These are phyloP conservation scores for Henckelia pumila DNA, from an alignment of 257 asterid genomes.

Conservation along the genomic window DNA sequence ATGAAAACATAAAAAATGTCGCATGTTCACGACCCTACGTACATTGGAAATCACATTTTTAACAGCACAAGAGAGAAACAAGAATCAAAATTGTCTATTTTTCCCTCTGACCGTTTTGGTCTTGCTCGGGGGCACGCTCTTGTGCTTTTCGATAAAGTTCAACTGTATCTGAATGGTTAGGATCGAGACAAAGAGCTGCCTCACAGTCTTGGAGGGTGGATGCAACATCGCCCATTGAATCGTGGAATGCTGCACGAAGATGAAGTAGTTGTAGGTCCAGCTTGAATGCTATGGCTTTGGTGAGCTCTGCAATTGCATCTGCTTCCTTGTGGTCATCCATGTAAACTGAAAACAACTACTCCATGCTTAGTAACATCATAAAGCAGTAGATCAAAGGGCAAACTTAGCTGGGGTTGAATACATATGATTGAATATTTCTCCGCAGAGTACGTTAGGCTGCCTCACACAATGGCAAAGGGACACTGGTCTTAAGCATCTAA, in stretches of 20 bases:
- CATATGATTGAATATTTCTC: no score
- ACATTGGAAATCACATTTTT: background rate
- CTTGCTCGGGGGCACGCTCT: slow-evolving; percentile 46
- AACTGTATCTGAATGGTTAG: slow-evolving; percentile 59
- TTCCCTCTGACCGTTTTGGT: slow-evolving; percentile 33
- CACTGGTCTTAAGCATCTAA: no score
- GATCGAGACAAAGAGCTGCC: slow-evolving; percentile 90
- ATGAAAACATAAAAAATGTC: background rate
- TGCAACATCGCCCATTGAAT: slow-evolving; percentile 58
- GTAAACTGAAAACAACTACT: slow-evolving; percentile 41
- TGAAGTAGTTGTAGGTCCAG: slow-evolving; percentile 83
- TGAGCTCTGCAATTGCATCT: slow-evolving; percentile 78
- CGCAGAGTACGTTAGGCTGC: no score
- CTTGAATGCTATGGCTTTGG: slow-evolving; percentile 76
- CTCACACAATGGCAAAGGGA: no score
- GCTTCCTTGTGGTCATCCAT: slow-evolving; percentile 94
- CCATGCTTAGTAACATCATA: background rate
- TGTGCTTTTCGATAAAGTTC: slow-evolving; percentile 61
- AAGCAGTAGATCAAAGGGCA: background rate
- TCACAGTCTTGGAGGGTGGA: slow-evolving; percentile 78
- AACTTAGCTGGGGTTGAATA: background rate
- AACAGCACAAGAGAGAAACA: background rate
- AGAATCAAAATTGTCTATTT: slow-evolving; percentile 8
- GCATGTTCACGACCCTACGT: background rate
- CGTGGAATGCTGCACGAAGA: slow-evolving; percentile 92